Conservation (phyloP, 2,329 filamentous ascomycete species). For the Blastomyces emzantsi region DNA sequence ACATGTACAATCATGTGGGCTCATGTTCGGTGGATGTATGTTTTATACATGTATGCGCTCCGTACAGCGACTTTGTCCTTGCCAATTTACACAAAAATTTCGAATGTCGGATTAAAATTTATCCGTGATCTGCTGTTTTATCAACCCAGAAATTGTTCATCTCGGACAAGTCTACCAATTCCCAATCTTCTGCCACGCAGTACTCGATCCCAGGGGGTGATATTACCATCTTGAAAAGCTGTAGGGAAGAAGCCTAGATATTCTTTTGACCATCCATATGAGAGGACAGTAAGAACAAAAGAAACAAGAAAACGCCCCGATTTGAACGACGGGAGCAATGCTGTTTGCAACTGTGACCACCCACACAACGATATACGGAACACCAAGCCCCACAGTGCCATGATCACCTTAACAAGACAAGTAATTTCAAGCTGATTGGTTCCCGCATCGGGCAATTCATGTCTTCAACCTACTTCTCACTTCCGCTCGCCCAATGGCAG, state of each 20-base stretch:
- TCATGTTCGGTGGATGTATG: not conserved
- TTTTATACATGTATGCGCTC: too few species aligned
- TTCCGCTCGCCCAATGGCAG: conserved; percentile 32
- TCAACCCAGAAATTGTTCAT: too few species aligned
- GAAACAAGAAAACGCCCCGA: not conserved
- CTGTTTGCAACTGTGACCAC: not conserved
- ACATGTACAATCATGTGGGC: not conserved
- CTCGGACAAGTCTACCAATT: too few species aligned
- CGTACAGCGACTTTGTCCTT: too few species aligned
- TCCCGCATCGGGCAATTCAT: conserved; percentile 17
- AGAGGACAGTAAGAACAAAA: not conserved
- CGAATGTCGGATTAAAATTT: not conserved
- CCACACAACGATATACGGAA: not conserved
- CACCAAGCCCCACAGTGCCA: not conserved
- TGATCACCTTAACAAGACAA: not conserved
- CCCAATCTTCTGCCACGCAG: too few species aligned
- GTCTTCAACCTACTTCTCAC: conserved; percentile 27
- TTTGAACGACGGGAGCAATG: not conserved
- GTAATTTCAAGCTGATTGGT: not conserved
- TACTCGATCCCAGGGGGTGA: not conserved
- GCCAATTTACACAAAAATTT: too few species aligned
- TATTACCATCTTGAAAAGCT: not conserved
- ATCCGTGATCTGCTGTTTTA: not conserved
- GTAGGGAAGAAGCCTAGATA: not conserved
- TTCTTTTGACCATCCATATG: not conserved